phyloP scores from a whole-genome alignment of 768 basidiomycete species.

The Grammothele lineata region DNA sequence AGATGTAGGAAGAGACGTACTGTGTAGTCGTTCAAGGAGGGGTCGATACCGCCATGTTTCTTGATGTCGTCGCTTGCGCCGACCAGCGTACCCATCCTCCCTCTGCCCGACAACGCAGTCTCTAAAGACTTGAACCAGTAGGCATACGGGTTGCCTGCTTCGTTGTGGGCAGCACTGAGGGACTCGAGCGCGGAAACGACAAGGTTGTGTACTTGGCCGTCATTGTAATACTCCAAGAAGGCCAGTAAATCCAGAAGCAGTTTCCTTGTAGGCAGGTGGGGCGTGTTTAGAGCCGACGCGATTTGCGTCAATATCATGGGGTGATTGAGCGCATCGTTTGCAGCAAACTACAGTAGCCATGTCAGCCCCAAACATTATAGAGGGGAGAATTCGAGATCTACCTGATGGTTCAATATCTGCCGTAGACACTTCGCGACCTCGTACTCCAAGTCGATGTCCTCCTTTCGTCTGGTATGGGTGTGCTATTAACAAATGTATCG shows the following conservation, averaged over 20 bases:
- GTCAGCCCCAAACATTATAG: not conserved
- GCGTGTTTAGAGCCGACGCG: constrained; percentile 76
- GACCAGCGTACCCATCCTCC: constrained; percentile 92
- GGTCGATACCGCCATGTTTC: constrained; percentile 60
- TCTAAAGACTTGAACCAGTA: constrained; percentile 90
- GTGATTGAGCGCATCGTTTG: constrained; percentile 70
- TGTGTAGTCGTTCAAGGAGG: constrained; percentile 78
- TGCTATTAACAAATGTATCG: no score
- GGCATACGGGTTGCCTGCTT: constrained; percentile 61
- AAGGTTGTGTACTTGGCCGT: constrained; percentile 52
- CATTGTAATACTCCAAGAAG: constrained; percentile 66
- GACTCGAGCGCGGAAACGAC: constrained; percentile 75
- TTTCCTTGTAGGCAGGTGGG: constrained; percentile 74
- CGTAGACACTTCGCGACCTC: constrained; percentile 88
- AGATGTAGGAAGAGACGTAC: no score
- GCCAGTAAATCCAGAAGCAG: constrained; percentile 74
- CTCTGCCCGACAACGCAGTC: constrained; percentile 70
- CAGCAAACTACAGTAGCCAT: constrained; percentile 46
- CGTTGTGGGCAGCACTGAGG: constrained; percentile 60
- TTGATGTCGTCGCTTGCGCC: constrained; percentile 91
- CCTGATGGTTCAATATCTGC: constrained; percentile 68
- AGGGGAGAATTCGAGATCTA: constrained; percentile 28
- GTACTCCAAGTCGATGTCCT: constrained; percentile 72
- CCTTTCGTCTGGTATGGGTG: constrained; percentile 52
- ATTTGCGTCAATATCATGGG: constrained; percentile 74